These are phyloP conservation scores for Fistulinella staudtii DNA, from an alignment of 1,284 basidiomycete genomes.

Conservation along the genomic window DNA sequence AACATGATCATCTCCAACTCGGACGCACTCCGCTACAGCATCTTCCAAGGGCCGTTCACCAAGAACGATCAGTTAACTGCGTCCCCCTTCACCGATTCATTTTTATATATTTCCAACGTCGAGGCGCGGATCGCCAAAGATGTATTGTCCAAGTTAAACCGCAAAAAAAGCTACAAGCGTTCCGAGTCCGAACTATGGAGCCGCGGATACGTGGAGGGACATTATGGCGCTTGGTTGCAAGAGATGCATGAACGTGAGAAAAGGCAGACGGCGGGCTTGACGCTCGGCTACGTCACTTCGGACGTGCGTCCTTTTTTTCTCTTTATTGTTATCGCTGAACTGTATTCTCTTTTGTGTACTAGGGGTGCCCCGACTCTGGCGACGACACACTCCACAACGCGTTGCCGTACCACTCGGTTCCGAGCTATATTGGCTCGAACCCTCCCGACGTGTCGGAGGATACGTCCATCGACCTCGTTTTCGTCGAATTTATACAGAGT, in stretches of 20 bases:
- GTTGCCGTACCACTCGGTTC: slow-evolving; percentile 50
- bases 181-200: slow-evolving; percentile 43
- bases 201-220: slow-evolving; percentile 48
- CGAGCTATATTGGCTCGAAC: slow-evolving; percentile 56
- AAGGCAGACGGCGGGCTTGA: slow-evolving; percentile 36
- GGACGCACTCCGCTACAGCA: slow-evolving; percentile 72
- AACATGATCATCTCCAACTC: slow-evolving; percentile 71
- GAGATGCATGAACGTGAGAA: slow-evolving; percentile 45
- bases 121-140: slow-evolving; percentile 45
- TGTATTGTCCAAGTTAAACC: slow-evolving; percentile 54
- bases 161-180: slow-evolving; percentile 36
- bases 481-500: slow-evolving; percentile 60
- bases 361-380: slow-evolving; percentile 68
- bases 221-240: slow-evolving; percentile 53
- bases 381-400: slow-evolving; percentile 64
- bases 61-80: slow-evolving; percentile 77
- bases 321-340: too few relatives aligned
- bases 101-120: slow-evolving; percentile 57
- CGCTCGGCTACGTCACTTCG: slow-evolving; percentile 66
- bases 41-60: slow-evolving; percentile 68
- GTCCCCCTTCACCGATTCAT: slow-evolving; percentile 59
- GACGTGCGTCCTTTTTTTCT: slow-evolving; percentile 48
- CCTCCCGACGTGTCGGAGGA: slow-evolving; percentile 47
- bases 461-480: slow-evolving; percentile 63
- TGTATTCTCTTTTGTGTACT: neutral